These are phyloP conservation scores for Citrullus amarus DNA, from an alignment of 306 rosid species.

Conservation along the genomic window DNA sequence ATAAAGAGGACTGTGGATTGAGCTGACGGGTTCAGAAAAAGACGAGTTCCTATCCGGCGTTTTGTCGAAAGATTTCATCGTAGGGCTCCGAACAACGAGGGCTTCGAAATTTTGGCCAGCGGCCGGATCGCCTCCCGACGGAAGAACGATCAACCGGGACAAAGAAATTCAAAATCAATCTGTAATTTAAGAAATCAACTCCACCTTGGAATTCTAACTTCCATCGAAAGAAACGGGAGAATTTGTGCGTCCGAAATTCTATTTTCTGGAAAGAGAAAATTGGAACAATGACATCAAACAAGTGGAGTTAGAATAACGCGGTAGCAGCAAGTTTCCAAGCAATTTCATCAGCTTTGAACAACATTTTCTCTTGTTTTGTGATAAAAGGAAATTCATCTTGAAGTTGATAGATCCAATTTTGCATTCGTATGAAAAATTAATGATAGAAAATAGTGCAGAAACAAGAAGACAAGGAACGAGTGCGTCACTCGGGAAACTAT, in stretches of 20 bases:
- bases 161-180: background rate
- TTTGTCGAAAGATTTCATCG: background rate
- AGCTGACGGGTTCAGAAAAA: conserved; percentile 20
- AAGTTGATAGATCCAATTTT: background rate
- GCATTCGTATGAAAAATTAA: background rate
- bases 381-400: background rate
- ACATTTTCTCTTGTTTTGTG: background rate
- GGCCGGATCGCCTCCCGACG: background rate
- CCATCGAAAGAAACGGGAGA: background rate
- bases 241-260: background rate
- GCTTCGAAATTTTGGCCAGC: background rate
- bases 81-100: background rate
- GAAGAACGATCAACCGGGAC: background rate
- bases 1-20: conserved; percentile 16
- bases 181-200: background rate
- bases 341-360: background rate
- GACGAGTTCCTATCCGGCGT: background rate
- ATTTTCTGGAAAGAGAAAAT: background rate
- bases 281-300: background rate
- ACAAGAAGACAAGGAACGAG: background rate
- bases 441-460: background rate
- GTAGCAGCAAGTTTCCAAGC: background rate
- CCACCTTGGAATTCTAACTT: background rate
- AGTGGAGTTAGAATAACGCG: background rate
- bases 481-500: background rate